These are phyloP conservation scores for Vitis hybrid DNA, from an alignment of 177 flowering plant species.

Conservation along the genomic window DNA sequence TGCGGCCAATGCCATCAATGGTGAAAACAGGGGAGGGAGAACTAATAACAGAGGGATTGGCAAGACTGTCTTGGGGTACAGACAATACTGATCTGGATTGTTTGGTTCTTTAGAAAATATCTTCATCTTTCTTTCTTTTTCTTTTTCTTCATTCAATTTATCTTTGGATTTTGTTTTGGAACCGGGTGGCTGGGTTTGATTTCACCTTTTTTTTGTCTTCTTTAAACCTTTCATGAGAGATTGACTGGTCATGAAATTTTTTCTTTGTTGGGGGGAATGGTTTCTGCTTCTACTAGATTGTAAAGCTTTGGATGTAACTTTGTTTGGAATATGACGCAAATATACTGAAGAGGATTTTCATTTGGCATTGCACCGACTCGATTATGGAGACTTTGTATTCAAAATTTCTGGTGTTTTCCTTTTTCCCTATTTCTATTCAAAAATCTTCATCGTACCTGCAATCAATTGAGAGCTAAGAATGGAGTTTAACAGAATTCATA, in stretches of 20 bases:
- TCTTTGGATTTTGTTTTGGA: too few species aligned
- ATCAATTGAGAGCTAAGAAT: too few species aligned
- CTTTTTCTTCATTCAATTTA: not conserved
- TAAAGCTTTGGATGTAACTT: constrained; percentile 13
- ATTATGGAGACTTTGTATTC: not conserved
- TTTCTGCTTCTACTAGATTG: not conserved
- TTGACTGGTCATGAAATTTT: not conserved
- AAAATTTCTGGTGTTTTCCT: not conserved
- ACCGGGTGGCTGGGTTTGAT: not conserved
- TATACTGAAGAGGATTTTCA: not conserved
- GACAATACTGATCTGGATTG: constrained; percentile 26
- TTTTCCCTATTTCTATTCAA: too few species aligned
- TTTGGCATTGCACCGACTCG: too few species aligned
- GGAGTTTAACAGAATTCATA: too few species aligned
- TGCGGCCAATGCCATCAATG: constrained; percentile 54
- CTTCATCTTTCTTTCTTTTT: not conserved
- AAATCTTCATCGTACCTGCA: too few species aligned
- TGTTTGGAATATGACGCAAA: constrained; percentile 1
- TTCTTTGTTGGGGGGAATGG: not conserved
- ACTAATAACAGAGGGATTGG: constrained; percentile 14
- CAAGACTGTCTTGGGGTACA: constrained; percentile 42
- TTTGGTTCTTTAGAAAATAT: not conserved
- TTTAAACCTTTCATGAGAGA: not conserved
- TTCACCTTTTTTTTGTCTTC: not conserved
- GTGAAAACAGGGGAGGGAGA: constrained; percentile 38